Evolutionary conservation across 257 asterid genomes (phyloP).

Genomic region (Nicotiana noctiflora): DNA sequence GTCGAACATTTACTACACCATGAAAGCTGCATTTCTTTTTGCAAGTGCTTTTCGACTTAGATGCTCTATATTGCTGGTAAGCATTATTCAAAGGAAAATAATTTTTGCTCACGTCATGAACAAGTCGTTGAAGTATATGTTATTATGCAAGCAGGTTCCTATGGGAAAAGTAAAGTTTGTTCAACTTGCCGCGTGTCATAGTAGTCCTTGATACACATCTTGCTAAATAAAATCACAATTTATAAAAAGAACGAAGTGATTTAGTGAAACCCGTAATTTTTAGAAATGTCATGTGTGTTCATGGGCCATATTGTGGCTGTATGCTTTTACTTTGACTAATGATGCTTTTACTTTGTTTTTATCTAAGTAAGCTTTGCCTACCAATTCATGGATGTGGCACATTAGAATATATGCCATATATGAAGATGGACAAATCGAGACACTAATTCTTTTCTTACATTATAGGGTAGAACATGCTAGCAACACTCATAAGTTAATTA

Average conservation of each 20-base stretch:
- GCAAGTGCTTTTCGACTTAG: conserved; percentile 2
- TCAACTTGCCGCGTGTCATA: neutral
- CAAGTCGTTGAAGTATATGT: neutral
- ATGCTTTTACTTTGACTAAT: neutral
- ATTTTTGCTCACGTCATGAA: neutral
- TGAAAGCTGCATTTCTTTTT: conserved; percentile 15
- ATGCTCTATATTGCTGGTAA: neutral
- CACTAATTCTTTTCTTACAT: neutral
- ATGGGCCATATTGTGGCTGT: neutral
- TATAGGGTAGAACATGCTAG: neutral
- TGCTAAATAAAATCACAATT: neutral
- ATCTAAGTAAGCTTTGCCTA: conserved; percentile 1
- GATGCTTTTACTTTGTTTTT: neutral
- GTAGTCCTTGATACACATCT: neutral
- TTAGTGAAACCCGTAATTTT: neutral
- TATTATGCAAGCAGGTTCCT: conserved; percentile 5
- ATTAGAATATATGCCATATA: neutral
- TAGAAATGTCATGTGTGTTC: neutral
- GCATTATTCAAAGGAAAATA: neutral
- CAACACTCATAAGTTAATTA: neutral
- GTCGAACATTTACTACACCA: neutral
- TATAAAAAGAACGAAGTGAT: neutral
- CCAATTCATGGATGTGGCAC: neutral
- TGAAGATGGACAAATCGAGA: neutral
- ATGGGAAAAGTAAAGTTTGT: neutral